Conservation (phyloP, 257 asterid species). For the Fraxinus pennsylvanica region DNA sequence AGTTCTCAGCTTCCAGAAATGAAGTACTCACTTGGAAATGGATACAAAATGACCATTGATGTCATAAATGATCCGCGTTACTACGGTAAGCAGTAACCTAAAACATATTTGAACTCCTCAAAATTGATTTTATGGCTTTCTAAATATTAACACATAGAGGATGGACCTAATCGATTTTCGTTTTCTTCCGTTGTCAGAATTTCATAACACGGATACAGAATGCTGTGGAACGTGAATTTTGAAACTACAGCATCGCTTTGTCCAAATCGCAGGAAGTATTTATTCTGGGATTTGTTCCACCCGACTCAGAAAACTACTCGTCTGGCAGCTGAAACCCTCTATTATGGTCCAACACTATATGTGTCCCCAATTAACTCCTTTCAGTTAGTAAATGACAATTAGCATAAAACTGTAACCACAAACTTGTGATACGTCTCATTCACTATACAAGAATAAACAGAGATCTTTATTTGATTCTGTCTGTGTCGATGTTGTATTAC, state of each 20-base stretch:
- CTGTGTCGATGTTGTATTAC: neutral
- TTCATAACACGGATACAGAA: conserved; percentile 52
- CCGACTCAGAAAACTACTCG: conserved; percentile 40
- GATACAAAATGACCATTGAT: conserved; percentile 58
- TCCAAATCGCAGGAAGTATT: conserved; percentile 21
- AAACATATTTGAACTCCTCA: neutral
- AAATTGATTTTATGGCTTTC: conserved; percentile 9
- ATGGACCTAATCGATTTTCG: conserved; percentile 15
- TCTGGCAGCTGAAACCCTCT: conserved; percentile 40
- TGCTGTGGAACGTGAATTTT: conserved; percentile 70
- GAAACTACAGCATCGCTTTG: conserved; percentile 36
- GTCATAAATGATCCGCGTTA: conserved; percentile 50
- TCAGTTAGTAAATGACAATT: conserved; percentile 30
- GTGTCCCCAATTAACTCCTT: conserved; percentile 45
- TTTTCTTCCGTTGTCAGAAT: conserved; percentile 34
- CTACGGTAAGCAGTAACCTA: conserved; percentile 41
- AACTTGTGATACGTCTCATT: neutral
- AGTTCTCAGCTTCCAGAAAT: conserved; percentile 54
- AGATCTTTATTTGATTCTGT: neutral
- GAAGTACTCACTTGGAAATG: conserved; percentile 65
- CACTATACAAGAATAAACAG: neutral
- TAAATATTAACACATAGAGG: neutral
- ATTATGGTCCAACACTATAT: conserved; percentile 31
- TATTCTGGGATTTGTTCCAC: conserved; percentile 46
- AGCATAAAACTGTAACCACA: neutral